Evolutionary conservation across 495 filamentous ascomycete genomes (phyloP), one percentile per base, ranked within the genome.

Genomic region (Filosporella fistucella): DNA sequence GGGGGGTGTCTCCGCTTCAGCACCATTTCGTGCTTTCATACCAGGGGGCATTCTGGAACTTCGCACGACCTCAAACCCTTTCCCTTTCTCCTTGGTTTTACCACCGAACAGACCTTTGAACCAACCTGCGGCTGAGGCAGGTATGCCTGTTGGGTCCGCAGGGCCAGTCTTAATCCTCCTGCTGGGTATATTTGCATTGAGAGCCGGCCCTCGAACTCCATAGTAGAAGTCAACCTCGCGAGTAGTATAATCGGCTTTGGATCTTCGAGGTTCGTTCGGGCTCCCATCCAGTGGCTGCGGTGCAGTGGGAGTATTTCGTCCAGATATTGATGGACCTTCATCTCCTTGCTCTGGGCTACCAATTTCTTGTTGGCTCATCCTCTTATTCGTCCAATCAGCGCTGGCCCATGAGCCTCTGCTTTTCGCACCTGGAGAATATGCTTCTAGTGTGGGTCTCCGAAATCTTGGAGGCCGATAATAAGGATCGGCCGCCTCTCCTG

Each of bases 181-280:
- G 24, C 85, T 86, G 3, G 86, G 88, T 12, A 75, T 80, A 40
- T 85, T 84, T 0, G 88, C 90, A 52, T 78, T 78, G 5, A 97
- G 72, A 9, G 91, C 89, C n/a, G 88, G 86, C 0, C 93, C 93
- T 13, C 88, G 81, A 20, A 94, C 84, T 12, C 90, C 85, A 62
- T 97, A 96, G 60, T 95, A 95, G 58, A 91, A 96, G 61, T 98
- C 93, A 4, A 88, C 85, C 65, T 98, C 93, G 28, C 93, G 82
- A 1, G 88, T 89, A 3, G 89, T 83, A 61, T 97, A 98, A 61
- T 97, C 91, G 12, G 85, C 81, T 35, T 81, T 69, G 1, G 80
- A 69, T 25, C 75, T 66, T 26, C 49, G 29, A 0, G 46, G 36
- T n/a, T 58, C 58, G n/a, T 35, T 38, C 30, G 47, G 45, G 39